These are phyloP conservation scores for Euclidium syriacum DNA, from an alignment of 345 rosid species.

Conservation along the genomic window DNA sequence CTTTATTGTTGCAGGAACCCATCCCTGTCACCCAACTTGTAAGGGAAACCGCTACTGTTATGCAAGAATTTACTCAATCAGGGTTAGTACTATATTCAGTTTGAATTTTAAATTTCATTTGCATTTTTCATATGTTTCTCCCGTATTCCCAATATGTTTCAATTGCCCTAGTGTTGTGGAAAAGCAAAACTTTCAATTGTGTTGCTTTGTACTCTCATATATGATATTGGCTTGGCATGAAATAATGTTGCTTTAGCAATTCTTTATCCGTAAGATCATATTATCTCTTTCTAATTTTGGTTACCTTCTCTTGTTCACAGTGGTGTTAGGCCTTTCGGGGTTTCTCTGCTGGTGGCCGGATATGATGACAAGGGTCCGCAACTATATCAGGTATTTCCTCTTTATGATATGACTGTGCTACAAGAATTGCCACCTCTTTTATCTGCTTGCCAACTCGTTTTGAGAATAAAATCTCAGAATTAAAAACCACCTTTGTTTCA, in stretches of 20 bases:
- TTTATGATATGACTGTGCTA: background rate
- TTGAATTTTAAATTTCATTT: background rate
- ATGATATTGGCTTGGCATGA: background rate
- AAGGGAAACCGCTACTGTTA: conserved; percentile 95
- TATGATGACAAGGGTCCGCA: conserved; percentile 96
- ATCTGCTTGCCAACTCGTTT: background rate
- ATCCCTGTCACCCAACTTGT: conserved; percentile 98
- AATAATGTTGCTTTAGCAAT: background rate
- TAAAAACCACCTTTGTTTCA: background rate
- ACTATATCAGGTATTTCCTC: conserved; percentile 66
- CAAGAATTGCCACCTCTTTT: background rate
- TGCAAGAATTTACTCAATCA: conserved; percentile 98
- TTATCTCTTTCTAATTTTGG: background rate
- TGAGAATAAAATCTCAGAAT: background rate
- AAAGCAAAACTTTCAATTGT: background rate
- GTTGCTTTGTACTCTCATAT: background rate
- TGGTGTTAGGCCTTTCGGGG: conserved; percentile 97
- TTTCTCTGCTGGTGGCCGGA: conserved; percentile 86
- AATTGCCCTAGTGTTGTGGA: background rate
- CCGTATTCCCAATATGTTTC: background rate
- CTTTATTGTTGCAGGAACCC: conserved; percentile 58
- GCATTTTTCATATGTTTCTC: background rate
- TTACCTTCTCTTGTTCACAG: conserved; percentile 31
- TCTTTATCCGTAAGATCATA: background rate
- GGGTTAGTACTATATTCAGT: conserved; percentile 44